phyloP scores from a whole-genome alignment of 2,329 filamentous ascomycete genomes.

The Ophiosphaerella narmari region DNA sequence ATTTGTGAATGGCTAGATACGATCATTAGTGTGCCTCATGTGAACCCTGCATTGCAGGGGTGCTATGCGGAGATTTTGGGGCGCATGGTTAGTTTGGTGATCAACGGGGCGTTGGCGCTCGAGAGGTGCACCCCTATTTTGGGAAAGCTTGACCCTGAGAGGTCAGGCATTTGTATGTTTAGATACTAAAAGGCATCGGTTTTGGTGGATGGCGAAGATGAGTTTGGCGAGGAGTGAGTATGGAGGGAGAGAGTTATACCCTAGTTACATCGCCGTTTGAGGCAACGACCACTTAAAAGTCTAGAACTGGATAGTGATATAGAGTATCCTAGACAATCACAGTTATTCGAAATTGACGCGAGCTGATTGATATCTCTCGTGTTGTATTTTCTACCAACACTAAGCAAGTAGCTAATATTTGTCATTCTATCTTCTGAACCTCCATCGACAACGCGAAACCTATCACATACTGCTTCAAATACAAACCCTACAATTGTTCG shows the following conservation, averaged over 20 bases:
- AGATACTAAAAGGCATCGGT: slow-evolving; percentile 37
- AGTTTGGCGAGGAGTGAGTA: no score
- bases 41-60: slow-evolving; percentile 25
- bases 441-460: no score
- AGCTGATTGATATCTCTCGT: no score
- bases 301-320: no score
- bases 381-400: no score
- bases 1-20: slow-evolving; percentile 43
- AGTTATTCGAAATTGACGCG: no score
- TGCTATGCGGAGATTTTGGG: slow-evolving; percentile 41
- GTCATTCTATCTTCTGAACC: no score
- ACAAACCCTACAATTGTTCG: slow-evolving; percentile 11
- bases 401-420: no score
- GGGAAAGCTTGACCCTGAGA: slow-evolving; percentile 41
- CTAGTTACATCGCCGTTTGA: no score
- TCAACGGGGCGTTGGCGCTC: slow-evolving; percentile 44
- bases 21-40: slow-evolving; percentile 31
- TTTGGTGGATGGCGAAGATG: background rate
- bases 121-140: slow-evolving; percentile 32
- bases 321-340: no score
- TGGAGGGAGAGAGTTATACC: no score
- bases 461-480: background rate
- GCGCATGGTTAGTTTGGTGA: slow-evolving; percentile 41
- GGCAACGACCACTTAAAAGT: no score
- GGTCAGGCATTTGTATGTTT: slow-evolving; percentile 46